Evolutionary conservation across 106 monocot genomes (phyloP).

Genomic region (Triglochin maritima): DNA sequence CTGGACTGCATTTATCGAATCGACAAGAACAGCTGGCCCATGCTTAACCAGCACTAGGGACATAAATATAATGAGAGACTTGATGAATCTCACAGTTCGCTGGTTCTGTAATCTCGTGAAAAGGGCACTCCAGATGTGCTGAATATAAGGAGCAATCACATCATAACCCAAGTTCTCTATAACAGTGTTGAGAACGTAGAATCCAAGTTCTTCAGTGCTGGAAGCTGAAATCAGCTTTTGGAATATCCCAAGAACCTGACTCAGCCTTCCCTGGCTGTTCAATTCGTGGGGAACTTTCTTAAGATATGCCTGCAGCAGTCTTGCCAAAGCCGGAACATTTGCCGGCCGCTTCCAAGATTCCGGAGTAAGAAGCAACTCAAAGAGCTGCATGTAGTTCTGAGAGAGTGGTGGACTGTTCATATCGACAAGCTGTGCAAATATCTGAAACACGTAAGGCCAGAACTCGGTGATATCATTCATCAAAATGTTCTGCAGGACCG

Average conservation of each 20-base stretch:
- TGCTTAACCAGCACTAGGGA: slow-evolving; percentile 82
- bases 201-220: slow-evolving; percentile 63
- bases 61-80: slow-evolving; percentile 81
- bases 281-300: slow-evolving; percentile 84
- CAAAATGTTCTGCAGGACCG: slow-evolving; percentile 74
- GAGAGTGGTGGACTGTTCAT: slow-evolving; percentile 66
- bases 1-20: slow-evolving; percentile 74
- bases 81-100: slow-evolving; percentile 56
- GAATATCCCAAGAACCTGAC: slow-evolving; percentile 70
- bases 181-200: slow-evolving; percentile 90
- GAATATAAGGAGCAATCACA: slow-evolving; percentile 48
- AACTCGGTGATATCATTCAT: slow-evolving; percentile 79
- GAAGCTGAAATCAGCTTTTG: slow-evolving; percentile 30
- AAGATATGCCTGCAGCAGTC: slow-evolving; percentile 66
- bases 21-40: slow-evolving; percentile 55
- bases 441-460: slow-evolving; percentile 96
- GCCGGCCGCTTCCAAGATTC: slow-evolving; percentile 68
- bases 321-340: slow-evolving; percentile 75
- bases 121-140: slow-evolving; percentile 50
- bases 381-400: slow-evolving; percentile 68
- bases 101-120: slow-evolving; percentile 60
- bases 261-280: slow-evolving; percentile 53
- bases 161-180: slow-evolving; percentile 73
- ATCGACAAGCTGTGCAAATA: slow-evolving; percentile 87
- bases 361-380: slow-evolving; percentile 55